phyloP scores from a whole-genome alignment of 192 early-diverging fungal genomes.

The Gonapodya sp. region DNA sequence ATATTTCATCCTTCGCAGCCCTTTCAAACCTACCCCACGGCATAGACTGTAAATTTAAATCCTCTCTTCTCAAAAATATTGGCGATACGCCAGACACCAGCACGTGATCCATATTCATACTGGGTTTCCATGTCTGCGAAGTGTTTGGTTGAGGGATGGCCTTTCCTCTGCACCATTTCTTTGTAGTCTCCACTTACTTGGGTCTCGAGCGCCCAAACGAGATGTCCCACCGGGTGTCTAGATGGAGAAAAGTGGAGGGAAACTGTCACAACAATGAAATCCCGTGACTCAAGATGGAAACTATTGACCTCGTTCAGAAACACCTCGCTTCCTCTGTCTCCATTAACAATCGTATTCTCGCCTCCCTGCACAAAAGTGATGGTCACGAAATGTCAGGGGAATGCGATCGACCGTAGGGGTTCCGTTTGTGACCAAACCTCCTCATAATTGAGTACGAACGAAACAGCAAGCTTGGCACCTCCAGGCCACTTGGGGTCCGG shows the following conservation, averaged over 20 bases:
- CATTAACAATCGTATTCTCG: slow-evolving; percentile 37
- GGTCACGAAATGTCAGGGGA: no score
- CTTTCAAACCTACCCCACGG: slow-evolving; percentile 22
- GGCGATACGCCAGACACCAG: slow-evolving; percentile 36
- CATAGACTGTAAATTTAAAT: slow-evolving; percentile 40
- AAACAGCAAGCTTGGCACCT: slow-evolving; percentile 32
- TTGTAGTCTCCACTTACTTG: slow-evolving; percentile 26
- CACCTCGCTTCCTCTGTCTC: slow-evolving; percentile 33
- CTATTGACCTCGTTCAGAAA: slow-evolving; percentile 38
- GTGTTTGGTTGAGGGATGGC: background rate
- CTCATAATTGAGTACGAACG: slow-evolving; percentile 43
- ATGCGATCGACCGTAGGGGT: no score
- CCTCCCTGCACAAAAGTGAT: slow-evolving; percentile 37
- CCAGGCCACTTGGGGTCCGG: slow-evolving; percentile 40
- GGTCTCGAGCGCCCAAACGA: slow-evolving; percentile 18
- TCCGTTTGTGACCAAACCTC: no score
- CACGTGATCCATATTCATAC: slow-evolving; percentile 44
- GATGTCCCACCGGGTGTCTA: slow-evolving; percentile 9
- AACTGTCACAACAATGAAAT: background rate
- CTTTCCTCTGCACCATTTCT: background rate
- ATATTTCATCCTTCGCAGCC: background rate
- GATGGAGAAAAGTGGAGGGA: background rate
- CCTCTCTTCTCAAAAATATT: slow-evolving; percentile 22
- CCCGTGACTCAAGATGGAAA: background rate
- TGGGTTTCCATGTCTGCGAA: slow-evolving; percentile 22